phyloP scores from a whole-genome alignment of 768 basidiomycete genomes.

The Cyathus striatus region DNA sequence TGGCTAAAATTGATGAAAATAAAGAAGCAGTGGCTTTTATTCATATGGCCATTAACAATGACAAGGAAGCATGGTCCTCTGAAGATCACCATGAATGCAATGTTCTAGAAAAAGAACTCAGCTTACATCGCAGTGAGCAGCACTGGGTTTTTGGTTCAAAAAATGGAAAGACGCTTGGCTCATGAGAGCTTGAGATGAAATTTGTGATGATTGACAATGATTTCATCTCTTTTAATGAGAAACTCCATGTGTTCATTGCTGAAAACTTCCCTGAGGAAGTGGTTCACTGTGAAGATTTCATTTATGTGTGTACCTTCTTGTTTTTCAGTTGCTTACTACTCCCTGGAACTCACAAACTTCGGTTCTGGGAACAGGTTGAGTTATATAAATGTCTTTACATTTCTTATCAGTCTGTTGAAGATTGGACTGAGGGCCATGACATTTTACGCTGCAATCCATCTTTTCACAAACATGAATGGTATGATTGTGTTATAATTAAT shows the following conservation, averaged over 20 bases:
- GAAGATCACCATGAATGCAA: constrained; percentile 5
- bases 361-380: constrained; percentile 10
- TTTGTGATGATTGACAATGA: constrained; percentile 2
- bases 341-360: not conserved
- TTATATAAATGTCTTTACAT: constrained; percentile 15
- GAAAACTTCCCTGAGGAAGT: constrained; percentile 9
- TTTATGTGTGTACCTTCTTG: constrained; percentile 9
- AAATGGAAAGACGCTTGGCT: constrained; percentile 5
- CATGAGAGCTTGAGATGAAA: constrained; percentile 1
- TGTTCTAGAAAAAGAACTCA: constrained; percentile 2
- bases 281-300: constrained; percentile 9
- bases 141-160: constrained; percentile 8
- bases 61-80: constrained; percentile 6
- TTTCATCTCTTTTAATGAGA: constrained; percentile 7
- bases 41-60: constrained; percentile 16
- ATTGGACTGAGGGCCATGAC: constrained; percentile 17
- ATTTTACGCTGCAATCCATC: constrained; percentile 18
- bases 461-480: constrained; percentile 13
- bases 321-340: too few species aligned
- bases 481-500: constrained; percentile 15
- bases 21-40: constrained; percentile 22
- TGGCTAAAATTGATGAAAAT: constrained; percentile 19
- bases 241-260: constrained; percentile 9
- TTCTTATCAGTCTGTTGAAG: constrained; percentile 17
- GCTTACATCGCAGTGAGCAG: too few species aligned